phyloP scores from a whole-genome alignment of 148 eudicot genomes.

The Limonium bicolor region DNA sequence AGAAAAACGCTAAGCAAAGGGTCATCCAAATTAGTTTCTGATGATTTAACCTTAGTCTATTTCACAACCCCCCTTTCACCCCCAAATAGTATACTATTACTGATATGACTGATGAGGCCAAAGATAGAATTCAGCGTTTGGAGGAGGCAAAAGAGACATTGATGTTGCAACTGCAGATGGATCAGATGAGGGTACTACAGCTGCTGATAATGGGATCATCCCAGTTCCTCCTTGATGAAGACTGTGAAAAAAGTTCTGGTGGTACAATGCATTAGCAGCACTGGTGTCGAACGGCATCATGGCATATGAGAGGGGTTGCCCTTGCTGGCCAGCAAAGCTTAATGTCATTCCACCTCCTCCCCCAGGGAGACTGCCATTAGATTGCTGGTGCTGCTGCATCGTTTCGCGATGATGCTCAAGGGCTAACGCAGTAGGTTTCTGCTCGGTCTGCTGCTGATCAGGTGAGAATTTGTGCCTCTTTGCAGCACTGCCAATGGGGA shows the following conservation, averaged over 20 bases:
- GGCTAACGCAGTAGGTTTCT: constrained; percentile 25
- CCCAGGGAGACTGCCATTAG: too few species aligned
- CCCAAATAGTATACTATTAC: too few species aligned
- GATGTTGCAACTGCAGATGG: constrained; percentile 9
- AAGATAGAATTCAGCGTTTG: constrained; percentile 48
- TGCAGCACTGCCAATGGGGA: constrained; percentile 95
- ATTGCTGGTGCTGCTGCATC: constrained; percentile 20
- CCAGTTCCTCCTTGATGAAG: constrained; percentile 14
- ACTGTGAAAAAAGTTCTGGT: constrained; percentile 45
- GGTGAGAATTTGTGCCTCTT: constrained; percentile 69
- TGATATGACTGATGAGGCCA: constrained; percentile 75
- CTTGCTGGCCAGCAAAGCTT: too few species aligned
- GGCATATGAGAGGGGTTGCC: constrained; percentile 31
- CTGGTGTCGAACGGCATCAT: constrained; percentile 46
- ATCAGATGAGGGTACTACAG: constrained; percentile 16
- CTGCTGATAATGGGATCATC: constrained; percentile 6
- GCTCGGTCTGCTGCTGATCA: constrained; percentile 29
- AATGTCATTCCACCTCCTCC: too few species aligned
- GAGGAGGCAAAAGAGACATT: constrained; percentile 29
- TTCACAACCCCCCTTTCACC: not conserved
- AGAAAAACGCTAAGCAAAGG: too few species aligned
- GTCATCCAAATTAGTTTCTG: not conserved
- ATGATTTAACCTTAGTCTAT: not conserved
- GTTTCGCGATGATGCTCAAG: constrained; percentile 14
- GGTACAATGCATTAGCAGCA: constrained; percentile 24